Base-by-base conservation (phyloP, 148 eudicot genomes). In the Arctostaphylos glauca region DNA sequence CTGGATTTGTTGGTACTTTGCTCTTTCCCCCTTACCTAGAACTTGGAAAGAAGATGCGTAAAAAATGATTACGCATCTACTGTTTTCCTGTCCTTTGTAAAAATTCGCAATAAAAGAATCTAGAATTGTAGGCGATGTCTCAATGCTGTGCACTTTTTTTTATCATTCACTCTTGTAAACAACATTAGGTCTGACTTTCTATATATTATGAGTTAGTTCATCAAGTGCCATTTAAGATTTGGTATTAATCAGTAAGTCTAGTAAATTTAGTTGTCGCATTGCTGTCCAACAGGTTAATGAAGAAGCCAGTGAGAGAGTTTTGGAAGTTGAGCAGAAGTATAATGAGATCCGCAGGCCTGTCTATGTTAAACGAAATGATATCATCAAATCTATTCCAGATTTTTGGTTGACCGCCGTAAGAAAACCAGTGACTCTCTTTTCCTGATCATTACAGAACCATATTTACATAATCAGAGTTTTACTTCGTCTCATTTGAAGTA, bases 321-420 rank as follows among this genome's bases (percentile, higher is more conserved):
- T 95, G 87, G 98, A 90, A 80, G 89, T 95, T 70, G 98, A 95
- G 79, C 94, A 92, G 88, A 94, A 91, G 86, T 92, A 94, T 80
- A 92, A 92, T 55, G 93, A 87, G 86, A 81, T 90, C 79, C 90
- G 96, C 70, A 89, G 84, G 82, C 98, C 98, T 19, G 93, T 92
- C 38, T 95, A 94, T 80, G 91, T 73, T 31, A 95, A 89, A 82
- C 84, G 98, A 72, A 86, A 87, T 81, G 96, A 90, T 47, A 89
- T 94, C 53, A 95, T 95, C 77, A 90, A 87, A 84, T 81, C 90
- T 81, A 95, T 95, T 88, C 96, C 96, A 14, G 94, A 95, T 85
- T 95, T 95, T 83, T 95, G 98, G 98, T 80, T 90, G 83, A 94
- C 98, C 72, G 98, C 96, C 74, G 98, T 95, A 86, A 88, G 94